Evolutionary conservation across 2,329 filamentous ascomycete species (phyloP), one percentile per base, ranked within the genome.

Genomic region (Daldinia sp.): DNA sequence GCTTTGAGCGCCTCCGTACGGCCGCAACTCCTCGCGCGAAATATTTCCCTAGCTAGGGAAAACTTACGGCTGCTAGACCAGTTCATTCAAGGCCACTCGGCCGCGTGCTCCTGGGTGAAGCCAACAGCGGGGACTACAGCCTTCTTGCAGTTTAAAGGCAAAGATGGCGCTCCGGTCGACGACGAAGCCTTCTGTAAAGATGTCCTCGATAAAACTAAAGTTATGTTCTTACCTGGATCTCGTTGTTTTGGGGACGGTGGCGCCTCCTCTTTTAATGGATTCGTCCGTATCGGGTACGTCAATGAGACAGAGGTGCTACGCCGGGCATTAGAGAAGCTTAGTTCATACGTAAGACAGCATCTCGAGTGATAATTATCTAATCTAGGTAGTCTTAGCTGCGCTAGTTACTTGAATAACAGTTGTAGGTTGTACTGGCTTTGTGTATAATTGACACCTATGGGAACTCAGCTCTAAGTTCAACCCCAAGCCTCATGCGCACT

Each of bases 61-160:
- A 92, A 92, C 67, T 69, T 91, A 1, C 83, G 78, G 2, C 71
- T 90, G 1, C 74, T 92, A 9, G 86, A 88, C 47, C 77, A 77
- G 9, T 92, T 90, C 60, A 79, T 92, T 5, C 79, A 85, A 17
- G 82, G 85, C 39, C 85, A 90, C 71, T 81, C 85, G 29, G 85
- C 84, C 71, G 81, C 83, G 7, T 87, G 86, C 69, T 81, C 83
- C 2, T 92, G 88, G 88, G 80, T 86, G 3, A 90, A 87, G 75
- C 93, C 93, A 1, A 85, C 85, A 4, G 92, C 91, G 0, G 93
- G 92, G 0, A 96, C 92, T 1, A 94, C 90, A 7, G 90, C 90
- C 0, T 91, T 96, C 71, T 78, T 96, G 58, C 87, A 85, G 70
- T 92, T 96, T 67, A 81, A 80, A 54, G 13, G 45, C 17, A 81